These are phyloP conservation scores for Amoeboradix gromovi DNA, from an alignment of 371 early-diverging fungal genomes.

Conservation along the genomic window DNA sequence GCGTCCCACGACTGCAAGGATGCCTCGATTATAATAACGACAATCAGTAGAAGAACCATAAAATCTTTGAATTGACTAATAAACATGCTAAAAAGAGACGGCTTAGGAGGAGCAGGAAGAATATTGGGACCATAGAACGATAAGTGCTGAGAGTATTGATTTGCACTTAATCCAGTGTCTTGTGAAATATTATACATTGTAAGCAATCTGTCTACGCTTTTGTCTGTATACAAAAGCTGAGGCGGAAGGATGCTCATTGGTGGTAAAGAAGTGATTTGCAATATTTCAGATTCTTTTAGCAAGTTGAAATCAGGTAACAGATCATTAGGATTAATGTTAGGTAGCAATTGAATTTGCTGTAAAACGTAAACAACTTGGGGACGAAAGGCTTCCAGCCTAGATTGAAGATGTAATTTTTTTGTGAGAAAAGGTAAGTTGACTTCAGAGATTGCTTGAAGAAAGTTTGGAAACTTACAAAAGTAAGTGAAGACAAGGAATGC, in stretches of 20 bases:
- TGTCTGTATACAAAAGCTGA: conserved; percentile 55
- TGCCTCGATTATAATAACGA: conserved; percentile 27
- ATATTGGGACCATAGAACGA: conserved; percentile 39
- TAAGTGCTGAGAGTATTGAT: conserved; percentile 19
- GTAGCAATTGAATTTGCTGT: neutral
- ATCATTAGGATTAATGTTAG: neutral
- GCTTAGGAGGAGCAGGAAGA: conserved; percentile 32
- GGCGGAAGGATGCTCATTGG: neutral
- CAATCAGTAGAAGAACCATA: conserved; percentile 42
- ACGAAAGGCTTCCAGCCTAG: neutral
- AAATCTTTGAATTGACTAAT: conserved; percentile 45
- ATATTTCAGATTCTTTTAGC: neutral
- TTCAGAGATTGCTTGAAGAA: neutral
- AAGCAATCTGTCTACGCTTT: conserved; percentile 31
- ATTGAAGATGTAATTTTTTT: neutral
- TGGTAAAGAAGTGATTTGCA: neutral
- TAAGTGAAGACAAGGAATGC: neutral
- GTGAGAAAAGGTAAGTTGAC: neutral
- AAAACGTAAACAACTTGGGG: neutral
- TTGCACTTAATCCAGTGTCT: conserved; percentile 26
- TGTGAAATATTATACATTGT: conserved; percentile 48
- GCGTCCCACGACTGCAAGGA: conserved; percentile 26
- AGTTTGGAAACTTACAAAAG: neutral
- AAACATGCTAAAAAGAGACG: conserved; percentile 32
- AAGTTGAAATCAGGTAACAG: neutral